A percentile compares a stretch with the other conserved stretches of the same genome.
Evolutionary conservation across 179 eudicot species (phyloP).

Genomic region (Silene noctiflora): DNA sequence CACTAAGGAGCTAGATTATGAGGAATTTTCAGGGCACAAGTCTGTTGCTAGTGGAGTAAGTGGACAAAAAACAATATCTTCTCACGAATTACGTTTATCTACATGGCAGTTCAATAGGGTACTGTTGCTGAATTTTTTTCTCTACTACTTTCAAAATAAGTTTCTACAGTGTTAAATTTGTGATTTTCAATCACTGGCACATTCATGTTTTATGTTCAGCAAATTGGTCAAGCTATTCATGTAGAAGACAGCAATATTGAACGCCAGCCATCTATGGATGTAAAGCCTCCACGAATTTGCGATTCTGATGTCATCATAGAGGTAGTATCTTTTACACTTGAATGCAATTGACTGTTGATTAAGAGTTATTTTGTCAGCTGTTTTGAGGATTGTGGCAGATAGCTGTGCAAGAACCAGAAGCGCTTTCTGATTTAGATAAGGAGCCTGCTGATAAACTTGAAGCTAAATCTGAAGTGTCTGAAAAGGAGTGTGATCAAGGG

Average conservation of each 20-base stretch:
- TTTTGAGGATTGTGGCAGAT: conserved; percentile 30
- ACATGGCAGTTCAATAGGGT: conserved; percentile 23
- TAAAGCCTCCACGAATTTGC: conserved; percentile 30
- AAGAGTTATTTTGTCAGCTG: conserved; percentile 13
- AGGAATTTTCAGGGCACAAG: conserved; percentile 13
- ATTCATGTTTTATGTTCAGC: conserved; percentile 30
- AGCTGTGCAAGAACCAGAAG: conserved; percentile 35
- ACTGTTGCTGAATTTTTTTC: background rate
- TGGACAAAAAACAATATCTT: conserved; percentile 17
- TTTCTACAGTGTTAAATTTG: background rate
- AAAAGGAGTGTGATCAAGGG: conserved; percentile 24
- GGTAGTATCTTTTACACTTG: conserved; percentile 24
- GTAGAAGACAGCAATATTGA: conserved; percentile 45
- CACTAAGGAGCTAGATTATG: conserved; percentile 1
- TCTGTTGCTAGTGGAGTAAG: conserved; percentile 11
- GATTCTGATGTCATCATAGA: conserved; percentile 54
- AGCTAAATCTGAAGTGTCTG: conserved; percentile 21
- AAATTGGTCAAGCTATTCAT: conserved; percentile 42
- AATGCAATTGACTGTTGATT: conserved; percentile 12
- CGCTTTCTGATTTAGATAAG: conserved; percentile 22
- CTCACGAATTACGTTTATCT: conserved; percentile 18
- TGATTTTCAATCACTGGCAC: conserved; percentile 7
- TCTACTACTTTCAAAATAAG: background rate
- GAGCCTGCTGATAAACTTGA: conserved; percentile 17
- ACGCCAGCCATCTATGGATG: conserved; percentile 47